Evolutionary conservation across 139 green algal species (phyloP).

Genomic region (Ettlia oleoabundans): DNA sequence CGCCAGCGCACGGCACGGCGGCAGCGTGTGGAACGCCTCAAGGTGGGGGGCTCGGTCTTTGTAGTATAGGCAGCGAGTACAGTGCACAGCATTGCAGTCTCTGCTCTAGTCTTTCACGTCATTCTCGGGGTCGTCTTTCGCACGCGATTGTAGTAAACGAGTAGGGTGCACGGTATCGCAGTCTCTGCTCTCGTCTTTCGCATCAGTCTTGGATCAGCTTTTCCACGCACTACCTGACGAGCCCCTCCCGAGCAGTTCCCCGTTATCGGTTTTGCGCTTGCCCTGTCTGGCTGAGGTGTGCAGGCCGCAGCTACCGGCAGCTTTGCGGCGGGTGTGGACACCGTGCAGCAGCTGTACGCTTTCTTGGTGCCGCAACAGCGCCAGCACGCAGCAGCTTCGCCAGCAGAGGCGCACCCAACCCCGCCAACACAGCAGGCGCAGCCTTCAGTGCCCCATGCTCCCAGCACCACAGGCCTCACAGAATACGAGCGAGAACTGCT

Average conservation of each 20-base stretch:
- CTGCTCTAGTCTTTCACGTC: not conserved
- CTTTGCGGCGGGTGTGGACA: slow-evolving; percentile 1
- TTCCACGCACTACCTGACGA: not conserved
- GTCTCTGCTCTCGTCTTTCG: not conserved
- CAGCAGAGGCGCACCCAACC: not conserved
- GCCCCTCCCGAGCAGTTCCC: not conserved
- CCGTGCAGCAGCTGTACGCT: not conserved
- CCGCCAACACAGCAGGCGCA: not conserved
- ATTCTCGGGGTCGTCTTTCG: not conserved
- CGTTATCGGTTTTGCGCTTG: not conserved
- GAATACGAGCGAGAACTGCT: slow-evolving; percentile 18
- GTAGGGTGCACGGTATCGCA: too few relatives aligned
- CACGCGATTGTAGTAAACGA: too few relatives aligned
- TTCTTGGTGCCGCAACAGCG: not conserved
- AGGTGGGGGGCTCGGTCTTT: slow-evolving; percentile 43
- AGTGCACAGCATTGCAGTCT: not conserved
- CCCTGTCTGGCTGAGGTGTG: too few relatives aligned
- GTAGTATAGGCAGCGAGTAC: too few relatives aligned
- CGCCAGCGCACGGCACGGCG: slow-evolving; percentile 37
- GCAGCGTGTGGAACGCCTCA: slow-evolving; percentile 62
- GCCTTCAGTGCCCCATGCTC: not conserved
- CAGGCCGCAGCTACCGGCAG: not conserved
- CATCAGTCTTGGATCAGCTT: not conserved
- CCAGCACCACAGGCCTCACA: not conserved
- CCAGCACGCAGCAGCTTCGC: not conserved